phyloP scores from a whole-genome alignment of 225 moss, liverwort and hornwort genomes.

The Pseudoscleropodium purum region DNA sequence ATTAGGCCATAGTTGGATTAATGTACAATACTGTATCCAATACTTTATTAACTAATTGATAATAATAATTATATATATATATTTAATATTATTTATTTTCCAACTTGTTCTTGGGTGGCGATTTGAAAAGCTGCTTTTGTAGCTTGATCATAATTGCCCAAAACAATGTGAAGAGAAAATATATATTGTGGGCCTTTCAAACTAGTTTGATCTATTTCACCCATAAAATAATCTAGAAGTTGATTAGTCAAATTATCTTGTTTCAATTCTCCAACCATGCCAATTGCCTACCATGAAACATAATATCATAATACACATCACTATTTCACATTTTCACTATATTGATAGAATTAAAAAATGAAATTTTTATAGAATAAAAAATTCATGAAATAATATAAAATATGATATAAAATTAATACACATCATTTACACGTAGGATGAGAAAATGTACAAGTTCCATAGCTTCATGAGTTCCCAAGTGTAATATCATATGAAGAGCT shows the following conservation, averaged over 20 bases:
- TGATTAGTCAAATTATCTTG: constrained; percentile 48
- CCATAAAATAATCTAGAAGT: constrained; percentile 59
- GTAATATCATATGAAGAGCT: constrained; percentile 48
- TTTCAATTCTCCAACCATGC: constrained; percentile 51
- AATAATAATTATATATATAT: no score
- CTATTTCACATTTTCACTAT: not conserved
- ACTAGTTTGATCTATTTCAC: constrained; percentile 36
- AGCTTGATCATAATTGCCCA: constrained; percentile 62
- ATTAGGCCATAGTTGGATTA: fast-evolving
- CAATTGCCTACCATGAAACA: constrained; percentile 28
- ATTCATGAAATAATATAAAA: no score
- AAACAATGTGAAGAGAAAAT: constrained; percentile 47
- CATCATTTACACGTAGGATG: not conserved
- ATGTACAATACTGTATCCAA: no score
- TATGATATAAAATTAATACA: not conserved
- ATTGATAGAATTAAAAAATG: no score
- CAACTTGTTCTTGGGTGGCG: constrained; percentile 64
- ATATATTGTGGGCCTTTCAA: constrained; percentile 42
- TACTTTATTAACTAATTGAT: not conserved
- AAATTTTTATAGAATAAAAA: no score
- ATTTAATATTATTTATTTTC: not conserved
- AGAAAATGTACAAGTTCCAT: constrained; percentile 43
- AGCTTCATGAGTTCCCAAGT: constrained; percentile 39
- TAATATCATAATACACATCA: not conserved
- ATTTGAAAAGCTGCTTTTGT: constrained; percentile 44